phyloP scores from a whole-genome alignment of 2,329 filamentous ascomycete species.

The Aspergillus tubingensis region DNA sequence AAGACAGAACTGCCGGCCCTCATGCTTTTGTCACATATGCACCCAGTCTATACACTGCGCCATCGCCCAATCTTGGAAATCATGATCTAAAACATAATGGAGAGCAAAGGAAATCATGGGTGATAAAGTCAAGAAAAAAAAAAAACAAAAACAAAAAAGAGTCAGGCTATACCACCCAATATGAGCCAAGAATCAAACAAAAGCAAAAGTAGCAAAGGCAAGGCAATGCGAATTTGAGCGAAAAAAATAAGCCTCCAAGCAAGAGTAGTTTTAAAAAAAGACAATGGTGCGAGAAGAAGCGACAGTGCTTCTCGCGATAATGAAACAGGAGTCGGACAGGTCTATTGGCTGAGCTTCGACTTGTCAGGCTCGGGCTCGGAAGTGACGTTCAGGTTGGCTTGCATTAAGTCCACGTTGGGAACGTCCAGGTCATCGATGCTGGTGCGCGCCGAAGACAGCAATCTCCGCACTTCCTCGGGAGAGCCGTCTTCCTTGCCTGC shows the following conservation, averaged over 20 bases:
- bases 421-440: slow-evolving; percentile 38
- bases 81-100: slow-evolving; percentile 26
- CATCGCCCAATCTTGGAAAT: slow-evolving; percentile 27
- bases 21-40: slow-evolving; percentile 37
- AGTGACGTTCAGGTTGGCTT: slow-evolving; percentile 14
- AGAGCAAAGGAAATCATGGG: slow-evolving; percentile 8
- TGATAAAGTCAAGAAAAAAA: slow-evolving; percentile 13
- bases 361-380: slow-evolving; percentile 12
- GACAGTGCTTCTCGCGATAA: background rate
- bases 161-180: slow-evolving; percentile 1
- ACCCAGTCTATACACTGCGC: slow-evolving; percentile 42
- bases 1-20: slow-evolving; percentile 23
- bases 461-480: slow-evolving; percentile 37
- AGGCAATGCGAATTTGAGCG: background rate
- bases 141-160: slow-evolving; percentile 5
- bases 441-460: slow-evolving; percentile 39
- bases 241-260: slow-evolving; percentile 1
- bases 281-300: slow-evolving; percentile 11
- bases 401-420: slow-evolving; percentile 27
- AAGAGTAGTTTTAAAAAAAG: slow-evolving; percentile 10
- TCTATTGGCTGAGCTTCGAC: slow-evolving; percentile 12
- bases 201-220: background rate
- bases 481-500: slow-evolving; percentile 26
- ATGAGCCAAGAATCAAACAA: slow-evolving; percentile 4
- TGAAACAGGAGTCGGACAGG: background rate